A percentile compares a stretch with the other conserved stretches of the same genome.
phyloP scores from a whole-genome alignment of 192 early-diverging fungal genomes.

The Helicostylum pulchrum region DNA sequence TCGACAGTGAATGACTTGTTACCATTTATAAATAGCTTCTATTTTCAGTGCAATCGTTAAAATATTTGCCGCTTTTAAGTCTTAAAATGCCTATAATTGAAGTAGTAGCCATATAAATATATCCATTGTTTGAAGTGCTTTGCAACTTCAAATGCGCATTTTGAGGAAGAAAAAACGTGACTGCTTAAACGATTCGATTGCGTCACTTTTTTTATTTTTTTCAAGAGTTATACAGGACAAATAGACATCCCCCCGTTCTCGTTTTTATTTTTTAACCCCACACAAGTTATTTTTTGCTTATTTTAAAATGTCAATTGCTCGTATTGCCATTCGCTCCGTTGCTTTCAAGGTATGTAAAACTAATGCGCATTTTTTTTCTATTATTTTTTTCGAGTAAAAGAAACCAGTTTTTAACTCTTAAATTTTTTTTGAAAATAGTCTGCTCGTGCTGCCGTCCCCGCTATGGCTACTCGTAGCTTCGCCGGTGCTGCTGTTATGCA shows the following conservation, averaged over 20 bases:
- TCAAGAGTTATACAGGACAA: too few relatives aligned
- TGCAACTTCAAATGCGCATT: too few relatives aligned
- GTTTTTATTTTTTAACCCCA: conserved; percentile 2
- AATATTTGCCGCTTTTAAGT: too few relatives aligned
- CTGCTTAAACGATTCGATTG: too few relatives aligned
- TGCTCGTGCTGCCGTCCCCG: conserved; percentile 43
- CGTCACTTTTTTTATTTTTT: too few relatives aligned
- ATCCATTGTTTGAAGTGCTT: too few relatives aligned
- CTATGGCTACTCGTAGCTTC: conserved; percentile 54
- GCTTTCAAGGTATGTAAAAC: conserved; percentile 16
- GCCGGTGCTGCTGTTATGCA: conserved; percentile 43
- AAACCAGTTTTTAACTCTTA: background rate
- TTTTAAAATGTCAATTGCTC: conserved; percentile 21
- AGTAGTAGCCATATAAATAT: too few relatives aligned
- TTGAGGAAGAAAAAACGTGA: too few relatives aligned
- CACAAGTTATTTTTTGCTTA: background rate
- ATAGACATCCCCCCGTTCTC: background rate
- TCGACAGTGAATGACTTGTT: too few relatives aligned
- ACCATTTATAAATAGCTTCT: too few relatives aligned
- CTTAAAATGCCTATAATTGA: too few relatives aligned
- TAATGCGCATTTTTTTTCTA: background rate
- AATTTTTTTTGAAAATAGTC: conserved; percentile 2
- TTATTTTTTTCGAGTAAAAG: background rate
- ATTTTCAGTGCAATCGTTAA: too few relatives aligned
- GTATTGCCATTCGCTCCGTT: conserved; percentile 18